Base-by-base conservation (phyloP, 345 rosid species). In the Eucalyptus sp. region DNA sequence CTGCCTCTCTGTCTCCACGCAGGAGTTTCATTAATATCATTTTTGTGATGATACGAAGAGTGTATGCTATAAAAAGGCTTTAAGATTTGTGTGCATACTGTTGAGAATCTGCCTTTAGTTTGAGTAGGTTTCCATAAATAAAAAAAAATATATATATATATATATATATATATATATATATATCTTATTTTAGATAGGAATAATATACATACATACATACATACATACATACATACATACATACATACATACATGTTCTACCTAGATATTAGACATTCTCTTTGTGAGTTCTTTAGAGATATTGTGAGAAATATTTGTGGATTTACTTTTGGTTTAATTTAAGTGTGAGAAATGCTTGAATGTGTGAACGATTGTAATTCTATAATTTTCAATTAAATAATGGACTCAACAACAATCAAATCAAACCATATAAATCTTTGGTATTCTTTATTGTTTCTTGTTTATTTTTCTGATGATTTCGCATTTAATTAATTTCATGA, bases 361-460 rank as follows among this genome's bases (percentile, higher is more conserved):
- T 10, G 0, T 10, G 12, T 64, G 20, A 64, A 5, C 6, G 0
- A 64, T 64, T 14, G 10, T 64, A 4, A 64, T 7, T 64, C 0
- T 14, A 0, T 22, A 56, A 56, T 56, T 56, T 56, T 6, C 29
- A 56, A 56, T 24, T 56, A 1, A 56, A 56, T 1, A 56, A 25
- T 25, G 29, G 13, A 24, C 13, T 56, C 62, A 56, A 1, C 3
- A 1, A 56, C 62, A 56, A 24, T 56, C 29, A 56, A 22, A 56
- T 1, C 29, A 4, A 56, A 56, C 13, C 62, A 56, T 24, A 24
- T 56, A 24, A 24, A 56, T 56, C 3, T 56, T 29, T 12, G 16
- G 7, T 62, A 29, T 62, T 62, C 7, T 60, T 29, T 29, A 62
- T 3, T 62, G 17, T 62, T 27, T 2, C 2, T 27, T 5, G 15